Conservation (phyloP, 208 protist species). For the Acanthamoeba healyi region DNA sequence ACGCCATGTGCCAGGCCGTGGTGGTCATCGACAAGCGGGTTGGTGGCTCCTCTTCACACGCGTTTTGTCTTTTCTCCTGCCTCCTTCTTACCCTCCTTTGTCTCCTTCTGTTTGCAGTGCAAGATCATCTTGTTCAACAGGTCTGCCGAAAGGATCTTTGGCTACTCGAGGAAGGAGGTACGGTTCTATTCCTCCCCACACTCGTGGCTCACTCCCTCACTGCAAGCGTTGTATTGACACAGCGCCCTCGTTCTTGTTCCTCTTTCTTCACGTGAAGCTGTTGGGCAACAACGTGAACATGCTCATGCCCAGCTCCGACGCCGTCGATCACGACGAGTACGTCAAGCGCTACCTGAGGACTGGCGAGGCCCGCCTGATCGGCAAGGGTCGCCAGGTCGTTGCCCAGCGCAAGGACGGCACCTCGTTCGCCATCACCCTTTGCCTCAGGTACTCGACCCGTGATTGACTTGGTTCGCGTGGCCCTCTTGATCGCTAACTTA, state of each 20-base stretch:
- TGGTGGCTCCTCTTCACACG: background rate
- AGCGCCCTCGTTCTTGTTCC: too few relatives aligned
- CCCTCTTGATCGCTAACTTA: too few relatives aligned
- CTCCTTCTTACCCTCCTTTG: background rate
- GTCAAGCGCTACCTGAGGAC: conserved; percentile 34
- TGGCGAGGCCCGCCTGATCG: conserved; percentile 47
- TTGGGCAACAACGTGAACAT: conserved; percentile 50
- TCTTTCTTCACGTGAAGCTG: background rate
- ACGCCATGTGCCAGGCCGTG: conserved; percentile 21
- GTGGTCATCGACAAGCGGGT: conserved; percentile 48
- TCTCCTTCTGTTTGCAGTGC: background rate
- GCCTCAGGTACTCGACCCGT: background rate
- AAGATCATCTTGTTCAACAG: conserved; percentile 71
- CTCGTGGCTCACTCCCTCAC: background rate
- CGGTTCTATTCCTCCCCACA: too few relatives aligned
- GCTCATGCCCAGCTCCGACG: conserved; percentile 55
- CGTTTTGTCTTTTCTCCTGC: background rate
- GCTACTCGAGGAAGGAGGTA: conserved; percentile 61
- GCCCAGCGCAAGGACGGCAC: conserved; percentile 62
- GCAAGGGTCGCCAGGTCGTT: conserved; percentile 49
- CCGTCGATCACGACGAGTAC: conserved; percentile 52
- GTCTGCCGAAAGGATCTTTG: conserved; percentile 43
- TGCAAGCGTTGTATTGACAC: too few relatives aligned
- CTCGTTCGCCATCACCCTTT: conserved; percentile 43
- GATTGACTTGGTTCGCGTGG: too few relatives aligned